phyloP scores from a whole-genome alignment of 1,284 basidiomycete species.

The Ceratobasidium theobromae region DNA sequence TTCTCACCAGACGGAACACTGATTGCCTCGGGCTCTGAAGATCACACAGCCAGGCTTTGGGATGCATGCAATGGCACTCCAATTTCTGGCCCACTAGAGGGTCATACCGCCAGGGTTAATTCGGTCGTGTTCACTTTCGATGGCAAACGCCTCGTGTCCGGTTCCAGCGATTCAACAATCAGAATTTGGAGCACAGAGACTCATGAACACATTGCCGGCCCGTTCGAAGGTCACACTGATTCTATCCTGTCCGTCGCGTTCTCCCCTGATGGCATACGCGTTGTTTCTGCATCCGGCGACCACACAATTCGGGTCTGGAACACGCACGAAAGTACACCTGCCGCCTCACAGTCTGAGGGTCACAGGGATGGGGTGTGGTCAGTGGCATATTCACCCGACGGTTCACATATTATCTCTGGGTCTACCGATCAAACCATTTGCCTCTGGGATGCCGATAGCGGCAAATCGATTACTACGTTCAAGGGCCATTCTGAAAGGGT shows the following conservation, averaged over 20 bases:
- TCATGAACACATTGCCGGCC: not conserved
- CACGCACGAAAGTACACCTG: not conserved
- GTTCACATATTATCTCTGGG: not conserved
- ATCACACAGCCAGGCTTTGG: not conserved
- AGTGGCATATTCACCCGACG: not conserved
- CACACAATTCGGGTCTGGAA: not conserved
- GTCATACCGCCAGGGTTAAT: not conserved
- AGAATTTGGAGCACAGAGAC: not conserved
- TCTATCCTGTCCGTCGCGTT: not conserved
- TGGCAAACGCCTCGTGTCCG: not conserved
- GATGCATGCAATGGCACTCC: not conserved
- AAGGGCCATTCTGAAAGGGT: too few species aligned
- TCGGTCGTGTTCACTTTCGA: not conserved
- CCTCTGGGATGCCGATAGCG: not conserved
- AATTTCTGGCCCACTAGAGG: not conserved
- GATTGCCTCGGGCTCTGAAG: not conserved
- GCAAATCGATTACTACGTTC: too few species aligned
- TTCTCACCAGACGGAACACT: not conserved
- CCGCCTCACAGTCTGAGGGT: not conserved
- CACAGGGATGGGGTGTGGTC: not conserved
- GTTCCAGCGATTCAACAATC: too few species aligned
- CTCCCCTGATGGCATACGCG: not conserved
- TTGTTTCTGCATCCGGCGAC: not conserved
- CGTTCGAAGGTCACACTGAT: not conserved
- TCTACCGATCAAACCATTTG: not conserved